These are phyloP conservation scores for Teratosphaeria gauchensis DNA, from an alignment of 2,329 filamentous ascomycete genomes.

Conservation along the genomic window DNA sequence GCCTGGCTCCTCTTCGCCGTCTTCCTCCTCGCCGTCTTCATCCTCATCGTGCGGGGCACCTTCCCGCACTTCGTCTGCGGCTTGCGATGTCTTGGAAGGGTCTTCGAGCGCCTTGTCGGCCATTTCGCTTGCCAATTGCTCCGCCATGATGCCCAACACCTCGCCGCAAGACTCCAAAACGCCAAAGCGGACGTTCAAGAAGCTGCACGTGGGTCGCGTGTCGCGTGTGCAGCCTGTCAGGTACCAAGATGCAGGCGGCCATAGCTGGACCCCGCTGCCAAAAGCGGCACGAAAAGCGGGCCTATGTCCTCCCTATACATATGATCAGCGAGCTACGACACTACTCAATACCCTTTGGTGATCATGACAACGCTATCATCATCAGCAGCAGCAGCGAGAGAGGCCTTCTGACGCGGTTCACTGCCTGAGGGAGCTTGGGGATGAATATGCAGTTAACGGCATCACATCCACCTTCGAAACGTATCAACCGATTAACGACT, in stretches of 20 bases:
- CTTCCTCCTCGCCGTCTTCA: slow-evolving; percentile 9
- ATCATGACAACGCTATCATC: no score
- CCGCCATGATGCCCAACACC: background rate
- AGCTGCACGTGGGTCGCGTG: background rate
- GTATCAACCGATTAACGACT: no score
- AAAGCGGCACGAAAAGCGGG: background rate
- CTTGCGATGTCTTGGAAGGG: background rate
- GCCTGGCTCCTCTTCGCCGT: slow-evolving; percentile 14
- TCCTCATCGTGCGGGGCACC: slow-evolving; percentile 1
- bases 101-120: background rate
- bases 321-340: no score
- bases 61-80: background rate
- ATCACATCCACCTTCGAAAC: no score
- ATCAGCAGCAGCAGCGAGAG: no score
- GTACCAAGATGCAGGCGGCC: background rate
- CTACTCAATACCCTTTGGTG: no score
- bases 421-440: no score
- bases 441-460: no score
- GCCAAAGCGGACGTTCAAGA: background rate
- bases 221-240: background rate
- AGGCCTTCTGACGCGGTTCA: no score
- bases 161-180: background rate
- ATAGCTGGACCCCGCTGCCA: background rate
- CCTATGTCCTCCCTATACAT: background rate
- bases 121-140: background rate